Evolutionary conservation across 2,329 filamentous ascomycete genomes (phyloP).

Genomic region (Oidium heveae): DNA sequence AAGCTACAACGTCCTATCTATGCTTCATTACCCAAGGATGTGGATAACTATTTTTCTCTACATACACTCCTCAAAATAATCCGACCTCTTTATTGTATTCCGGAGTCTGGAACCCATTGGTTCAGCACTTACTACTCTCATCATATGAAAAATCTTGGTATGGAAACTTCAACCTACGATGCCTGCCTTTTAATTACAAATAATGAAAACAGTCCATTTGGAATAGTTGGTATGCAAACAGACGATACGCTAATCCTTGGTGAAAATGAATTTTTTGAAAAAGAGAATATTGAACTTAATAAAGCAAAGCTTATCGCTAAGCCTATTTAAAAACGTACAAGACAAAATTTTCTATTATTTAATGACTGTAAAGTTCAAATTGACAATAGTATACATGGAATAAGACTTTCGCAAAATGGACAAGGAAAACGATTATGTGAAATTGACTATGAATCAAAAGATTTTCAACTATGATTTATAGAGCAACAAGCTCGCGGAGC

Average conservation of each 20-base stretch:
- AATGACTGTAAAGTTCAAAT: neutral
- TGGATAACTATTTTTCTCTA: constrained; percentile 2
- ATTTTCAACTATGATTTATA: neutral
- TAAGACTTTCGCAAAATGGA: neutral
- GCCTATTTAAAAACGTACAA: neutral
- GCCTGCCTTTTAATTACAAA: neutral
- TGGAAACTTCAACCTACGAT: neutral
- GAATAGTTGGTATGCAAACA: no score
- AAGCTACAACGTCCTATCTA: neutral
- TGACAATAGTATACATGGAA: neutral
- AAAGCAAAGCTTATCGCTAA: neutral
- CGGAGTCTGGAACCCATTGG: no score
- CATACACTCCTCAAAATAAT: constrained; percentile 6
- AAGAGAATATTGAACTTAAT: neutral
- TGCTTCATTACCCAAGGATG: neutral
- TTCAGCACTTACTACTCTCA: no score
- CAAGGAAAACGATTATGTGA: neutral
- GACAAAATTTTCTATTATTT: neutral
- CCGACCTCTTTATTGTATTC: no score
- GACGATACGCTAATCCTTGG: neutral
- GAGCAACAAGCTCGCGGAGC: neutral
- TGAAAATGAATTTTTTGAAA: neutral
- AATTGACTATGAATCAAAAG: neutral
- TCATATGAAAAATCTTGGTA: neutral
- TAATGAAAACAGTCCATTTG: neutral